Evolutionary conservation across 2,329 filamentous ascomycete genomes (phyloP), one percentile per base, ranked within the genome.

Genomic region (Teratosphaeria viscida): DNA sequence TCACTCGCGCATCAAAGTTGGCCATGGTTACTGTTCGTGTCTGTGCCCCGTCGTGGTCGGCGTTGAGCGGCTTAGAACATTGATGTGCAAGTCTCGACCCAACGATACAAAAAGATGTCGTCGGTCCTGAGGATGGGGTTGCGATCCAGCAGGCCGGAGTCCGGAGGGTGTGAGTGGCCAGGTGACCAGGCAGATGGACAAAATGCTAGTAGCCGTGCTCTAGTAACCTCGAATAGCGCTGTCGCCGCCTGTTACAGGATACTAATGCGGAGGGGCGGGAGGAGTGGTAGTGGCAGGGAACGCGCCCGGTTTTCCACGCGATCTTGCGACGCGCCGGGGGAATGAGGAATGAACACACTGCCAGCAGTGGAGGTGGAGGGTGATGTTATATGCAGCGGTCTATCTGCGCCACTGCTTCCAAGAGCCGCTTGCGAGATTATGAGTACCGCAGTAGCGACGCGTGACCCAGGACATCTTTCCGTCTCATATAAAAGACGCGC

Each of bases 11-110:
- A 12, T 61, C 60, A 39, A 61, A 54, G 8, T 26, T 55, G 19
- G 54, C 58, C 62, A 64, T 64, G 2, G 29, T 47, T 16, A 14
- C 23, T 43, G 16, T 52, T 35, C 39, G 10, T 35, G 53, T 6
- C 27, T 29, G 12, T 39, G 32, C 2, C 2, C 52, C 37, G n/a
- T 23, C n/a, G 43, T n/a, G 19, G 16, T 19, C n/a, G 16, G 16
- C 16, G 43, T 19, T 49, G 43, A 23, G 3, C 8, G 23, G n/a
- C 8, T 49, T n/a, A 49, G 19, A n/a, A 23, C 43, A n/a, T 49
- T 2, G 10, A 23, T 49, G 3, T 19, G 43, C n/a, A 10, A 19
- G 19, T 19, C 19, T n/a, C 19, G 8, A 19, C 43, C 8, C 5
- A 1, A n/a, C 23, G 8, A 19, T 19, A 8, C 43, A 19, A 49